Percentiles rank a stretch among this genome's conserved stretches.
phyloP scores from a whole-genome alignment of 202 grass and related monocot genomes.

The Musa balbisiana region DNA sequence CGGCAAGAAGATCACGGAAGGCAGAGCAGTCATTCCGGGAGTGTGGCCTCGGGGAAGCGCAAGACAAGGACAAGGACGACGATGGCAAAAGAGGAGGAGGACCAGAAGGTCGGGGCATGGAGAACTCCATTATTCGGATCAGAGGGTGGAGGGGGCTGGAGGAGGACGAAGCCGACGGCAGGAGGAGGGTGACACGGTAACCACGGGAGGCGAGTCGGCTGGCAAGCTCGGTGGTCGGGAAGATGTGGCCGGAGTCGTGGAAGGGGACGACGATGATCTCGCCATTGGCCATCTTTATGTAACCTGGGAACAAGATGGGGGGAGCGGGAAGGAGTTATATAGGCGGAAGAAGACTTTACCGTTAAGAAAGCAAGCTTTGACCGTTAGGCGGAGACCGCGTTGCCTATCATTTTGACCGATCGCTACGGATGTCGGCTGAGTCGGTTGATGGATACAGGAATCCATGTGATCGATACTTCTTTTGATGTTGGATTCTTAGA shows the following conservation, averaged over 20 bases:
- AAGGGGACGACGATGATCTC: conserved; percentile 36
- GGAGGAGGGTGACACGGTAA: conserved; percentile 31
- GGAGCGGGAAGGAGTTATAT: neutral
- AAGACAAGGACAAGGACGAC: neutral
- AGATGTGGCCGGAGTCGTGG: conserved; percentile 24
- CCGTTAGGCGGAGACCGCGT: neutral
- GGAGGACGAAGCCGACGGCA: conserved; percentile 25
- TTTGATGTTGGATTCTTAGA: too few species aligned
- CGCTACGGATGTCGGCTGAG: neutral
- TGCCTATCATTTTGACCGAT: neutral
- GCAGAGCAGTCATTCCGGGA: neutral
- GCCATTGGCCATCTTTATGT: conserved; percentile 16
- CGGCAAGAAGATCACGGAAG: neutral
- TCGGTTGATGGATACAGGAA: too few species aligned
- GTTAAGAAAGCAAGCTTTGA: neutral
- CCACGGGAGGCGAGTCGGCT: conserved; percentile 24
- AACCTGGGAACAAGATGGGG: neutral
- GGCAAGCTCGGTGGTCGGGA: conserved; percentile 29
- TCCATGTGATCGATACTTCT: too few species aligned
- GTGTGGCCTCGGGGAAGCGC: neutral
- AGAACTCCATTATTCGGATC: conserved; percentile 19
- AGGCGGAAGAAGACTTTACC: neutral
- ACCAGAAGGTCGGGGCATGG: conserved; percentile 8
- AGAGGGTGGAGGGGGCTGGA: conserved; percentile 22
- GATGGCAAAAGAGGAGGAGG: neutral